Base-by-base conservation (phyloP, 768 basidiomycete genomes). In the Chalciporus sphaerocephalus region DNA sequence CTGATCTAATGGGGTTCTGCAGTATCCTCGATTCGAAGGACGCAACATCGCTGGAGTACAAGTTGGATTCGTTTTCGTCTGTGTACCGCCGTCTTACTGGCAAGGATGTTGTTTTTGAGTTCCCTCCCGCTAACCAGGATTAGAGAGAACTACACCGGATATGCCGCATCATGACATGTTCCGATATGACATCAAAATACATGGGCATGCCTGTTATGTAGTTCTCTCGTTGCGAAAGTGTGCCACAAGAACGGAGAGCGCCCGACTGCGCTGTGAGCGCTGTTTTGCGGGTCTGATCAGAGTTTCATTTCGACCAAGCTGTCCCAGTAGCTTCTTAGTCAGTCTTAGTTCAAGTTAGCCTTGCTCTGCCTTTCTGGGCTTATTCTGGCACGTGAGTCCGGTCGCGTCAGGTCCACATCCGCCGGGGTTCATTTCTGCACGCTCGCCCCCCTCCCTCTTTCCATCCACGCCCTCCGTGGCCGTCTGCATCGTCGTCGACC, bases 21-120 rank as follows among this genome's bases (percentile, higher is more conserved):
- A 98, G 95, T 57, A 87, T 93, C 78, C 87, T 99, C 56, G 96
- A 99, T 78, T 77, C 92, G 55, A 98, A 98, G 72, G 96, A 99
- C 66, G 83, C 92, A 46, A 98, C 93, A 68, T 89, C 92, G 62
- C 79, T 98, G 66, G 96, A 98, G 79, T 97, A 99, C 87, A 99
- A 99, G 81, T 81, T 98, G 59, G 96, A 99, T 75, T 95, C 94
- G 53, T 99, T 98, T 78, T 88, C 94, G 39, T 93, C 92, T 33
- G 91, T 98, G 53, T 97, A 96, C 80, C 88, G 87, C 64, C 81
- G 87, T 52, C 74, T 96, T 67, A 95, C 93, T 54, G 94, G 94
- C 67, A 97, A 96, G 79, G 94, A 97, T 53, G 94, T 96, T 47
- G 84, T 87, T 44, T 92, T 92, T 65, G 90, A 92, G 76, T 92